A percentile compares a stretch with the other conserved stretches of the same genome.
These are phyloP conservation scores for Polyplosphaeria fusca DNA, from an alignment of 495 filamentous ascomycete genomes.

Conservation along the genomic window DNA sequence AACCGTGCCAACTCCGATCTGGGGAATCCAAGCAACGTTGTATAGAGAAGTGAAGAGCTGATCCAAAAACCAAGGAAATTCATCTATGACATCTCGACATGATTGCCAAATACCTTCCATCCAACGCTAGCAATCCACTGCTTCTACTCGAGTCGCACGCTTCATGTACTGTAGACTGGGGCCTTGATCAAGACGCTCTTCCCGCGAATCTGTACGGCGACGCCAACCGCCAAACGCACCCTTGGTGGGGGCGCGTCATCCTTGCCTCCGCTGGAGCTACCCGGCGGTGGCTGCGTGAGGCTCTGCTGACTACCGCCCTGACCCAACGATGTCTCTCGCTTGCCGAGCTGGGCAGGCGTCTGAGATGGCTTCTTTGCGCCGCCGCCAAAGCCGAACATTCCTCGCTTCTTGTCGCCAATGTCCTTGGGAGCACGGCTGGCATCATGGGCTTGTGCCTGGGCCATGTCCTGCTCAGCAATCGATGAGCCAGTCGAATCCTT, in stretches of 20 bases:
- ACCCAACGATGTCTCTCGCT: conserved; percentile 31
- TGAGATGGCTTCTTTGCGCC: conserved; percentile 24
- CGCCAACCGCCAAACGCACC: conserved; percentile 80
- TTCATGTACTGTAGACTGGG: conserved; percentile 61
- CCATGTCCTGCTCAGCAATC: conserved; percentile 13
- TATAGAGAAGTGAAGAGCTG: background rate
- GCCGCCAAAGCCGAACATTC: conserved; percentile 39
- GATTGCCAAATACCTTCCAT: background rate
- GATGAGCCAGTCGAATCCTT: conserved; percentile 33
- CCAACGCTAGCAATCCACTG: background rate
- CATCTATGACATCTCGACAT: background rate
- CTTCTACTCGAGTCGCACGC: background rate
- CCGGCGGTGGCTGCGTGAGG: conserved; percentile 32
- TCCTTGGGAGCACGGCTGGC: conserved; percentile 24
- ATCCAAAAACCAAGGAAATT: conserved; percentile 4
- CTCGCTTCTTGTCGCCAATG: conserved; percentile 31
- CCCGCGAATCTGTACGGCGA: conserved; percentile 80
- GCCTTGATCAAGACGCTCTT: conserved; percentile 82
- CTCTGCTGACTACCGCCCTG: conserved; percentile 32
- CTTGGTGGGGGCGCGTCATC: conserved; percentile 46
- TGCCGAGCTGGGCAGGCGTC: conserved; percentile 24
- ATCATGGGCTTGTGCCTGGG: conserved; percentile 19
- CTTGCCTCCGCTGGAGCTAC: conserved; percentile 39
- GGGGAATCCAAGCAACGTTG: background rate
- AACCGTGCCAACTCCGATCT: no score